These are phyloP conservation scores for Talaromyces sp. DNA, from an alignment of 2,329 filamentous ascomycete species.

Conservation along the genomic window DNA sequence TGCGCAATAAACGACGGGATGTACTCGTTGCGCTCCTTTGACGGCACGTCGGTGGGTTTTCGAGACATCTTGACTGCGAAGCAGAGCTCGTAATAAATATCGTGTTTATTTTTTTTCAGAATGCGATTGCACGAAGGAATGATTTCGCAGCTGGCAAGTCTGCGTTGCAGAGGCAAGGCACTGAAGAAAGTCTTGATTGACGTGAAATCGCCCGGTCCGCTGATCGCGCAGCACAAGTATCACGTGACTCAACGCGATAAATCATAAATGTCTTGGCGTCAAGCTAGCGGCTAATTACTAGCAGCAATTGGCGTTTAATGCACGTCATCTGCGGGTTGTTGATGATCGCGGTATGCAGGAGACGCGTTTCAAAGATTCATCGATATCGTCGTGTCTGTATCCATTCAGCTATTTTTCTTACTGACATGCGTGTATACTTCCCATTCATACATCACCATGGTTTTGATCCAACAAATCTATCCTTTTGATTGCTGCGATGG, in stretches of 20 bases:
- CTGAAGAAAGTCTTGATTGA: background rate
- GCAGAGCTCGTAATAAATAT: background rate
- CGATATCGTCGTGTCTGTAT: background rate
- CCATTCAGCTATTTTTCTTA: background rate
- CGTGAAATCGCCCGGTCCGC: background rate
- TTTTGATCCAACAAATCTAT: conserved; percentile 10
- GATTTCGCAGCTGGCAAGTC: background rate
- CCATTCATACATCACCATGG: conserved; percentile 2
- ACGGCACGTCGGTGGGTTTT: conserved; percentile 49
- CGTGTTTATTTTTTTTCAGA: background rate
- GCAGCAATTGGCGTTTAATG: conserved; percentile 2
- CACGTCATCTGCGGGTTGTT: conserved; percentile 11
- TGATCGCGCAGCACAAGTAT: background rate
- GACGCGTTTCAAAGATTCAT: background rate
- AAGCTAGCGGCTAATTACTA: background rate
- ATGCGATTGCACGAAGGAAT: background rate
- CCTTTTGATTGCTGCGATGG: conserved; percentile 43
- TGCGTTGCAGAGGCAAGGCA: background rate
- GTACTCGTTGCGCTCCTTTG: conserved; percentile 94
- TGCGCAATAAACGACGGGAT: conserved; percentile 98
- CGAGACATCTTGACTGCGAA: conserved; percentile 32
- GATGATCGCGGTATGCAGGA: conserved; percentile 4
- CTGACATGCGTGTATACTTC: background rate
- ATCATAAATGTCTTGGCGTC: background rate
- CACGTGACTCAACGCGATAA: background rate